Evolutionary conservation across 805 yeast species (phyloP), one percentile per base, ranked within the genome.

Genomic region (Millerozyma acaciae): DNA sequence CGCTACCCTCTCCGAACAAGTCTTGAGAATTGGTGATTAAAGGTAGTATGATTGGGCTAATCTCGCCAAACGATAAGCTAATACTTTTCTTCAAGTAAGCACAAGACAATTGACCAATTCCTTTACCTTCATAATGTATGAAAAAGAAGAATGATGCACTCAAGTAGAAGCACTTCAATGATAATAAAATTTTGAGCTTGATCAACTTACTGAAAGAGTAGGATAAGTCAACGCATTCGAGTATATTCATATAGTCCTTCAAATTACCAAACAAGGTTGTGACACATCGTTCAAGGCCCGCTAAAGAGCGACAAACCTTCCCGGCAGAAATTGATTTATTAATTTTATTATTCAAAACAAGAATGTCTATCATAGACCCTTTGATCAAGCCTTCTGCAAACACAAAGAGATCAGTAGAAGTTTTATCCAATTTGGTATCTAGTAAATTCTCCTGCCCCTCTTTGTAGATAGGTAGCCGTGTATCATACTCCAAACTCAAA

Each of bases 401-500:
- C 8, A 50, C 43, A 16, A 60, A 50, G 16, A 53, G 49, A 4
- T 48, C 47, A 3, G 67, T 50, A 1, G 64, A 55, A 22, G 57
- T 52, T 19, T 53, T 51, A 35, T 75, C 78, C 21, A 75, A 39
- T 1, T 48, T 57, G 8, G 47, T 37, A 39, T 72, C 58, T 1
- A 38, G 33, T 13, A 55, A 43, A 33, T 65, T 67, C 5, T 62
- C 53, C 15, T 57, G 51, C 8, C 18, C 32, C 2, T 53, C 55
- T 0, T 45, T 40, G 23, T 57, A 55, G 10, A 39, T 51, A 0
- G 83, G 82, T 1, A 67, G 37, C 37, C 57, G 48, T 0, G 82
- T 75, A 45, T 76, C 81, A 42, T 52, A 76, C 29, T 55, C 55
- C 14, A 60, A 60, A 2, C 53, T 51, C 33, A 49, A 50, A 7